Base-by-base conservation (phyloP, 140 eudicot genomes). In the Stevia rebaudiana region DNA sequence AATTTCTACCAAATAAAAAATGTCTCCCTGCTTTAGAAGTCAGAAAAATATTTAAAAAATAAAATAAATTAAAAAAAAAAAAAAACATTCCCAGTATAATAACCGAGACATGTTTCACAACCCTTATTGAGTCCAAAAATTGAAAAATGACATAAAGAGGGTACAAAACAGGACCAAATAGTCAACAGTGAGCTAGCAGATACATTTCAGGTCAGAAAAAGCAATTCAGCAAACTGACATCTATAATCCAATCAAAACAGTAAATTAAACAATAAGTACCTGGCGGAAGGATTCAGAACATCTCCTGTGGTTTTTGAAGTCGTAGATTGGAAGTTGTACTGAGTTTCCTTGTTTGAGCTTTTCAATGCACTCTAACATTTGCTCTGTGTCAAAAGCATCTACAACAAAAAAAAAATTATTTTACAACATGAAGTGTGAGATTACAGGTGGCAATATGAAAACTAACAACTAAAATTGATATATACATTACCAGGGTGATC, bases 351-450 rank as follows among this genome's bases (percentile, higher is more conserved):
- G 66, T 75, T 58, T 83, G 71, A 92, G 95, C 76, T 72, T 79
- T 37, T 78, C 94, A 47, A 81, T 70, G 13, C 98, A 92, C 70
- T 88, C 96, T 54, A 92, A 73, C 64, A 92, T 86, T 76, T 88
- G 96, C 79, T 88, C 98, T 6, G 98, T 88, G 80, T 92, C 96
- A 81, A 92, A 92, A 65, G 98, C 98, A 87, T 92, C 98, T 92
- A 71, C 76, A 87, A 53, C 49, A 18, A 48, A 28, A 49, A 15
- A n/a, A 56, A 44, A 0, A 13, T 24, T 28, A 59, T 4, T 24
- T 25, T 11, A 36, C 41, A 43, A 19, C 36, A 48, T 37, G 46
- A 65, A 37, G 49, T 15, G 23, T 41, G 36, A 72, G 30, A 52
- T 44, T 60, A 61, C 17, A 12, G 61, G 43, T 15, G 58, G 68